Base-by-base conservation (phyloP, 2,329 filamentous ascomycete species). In the Albifimbria verrucaria region DNA sequence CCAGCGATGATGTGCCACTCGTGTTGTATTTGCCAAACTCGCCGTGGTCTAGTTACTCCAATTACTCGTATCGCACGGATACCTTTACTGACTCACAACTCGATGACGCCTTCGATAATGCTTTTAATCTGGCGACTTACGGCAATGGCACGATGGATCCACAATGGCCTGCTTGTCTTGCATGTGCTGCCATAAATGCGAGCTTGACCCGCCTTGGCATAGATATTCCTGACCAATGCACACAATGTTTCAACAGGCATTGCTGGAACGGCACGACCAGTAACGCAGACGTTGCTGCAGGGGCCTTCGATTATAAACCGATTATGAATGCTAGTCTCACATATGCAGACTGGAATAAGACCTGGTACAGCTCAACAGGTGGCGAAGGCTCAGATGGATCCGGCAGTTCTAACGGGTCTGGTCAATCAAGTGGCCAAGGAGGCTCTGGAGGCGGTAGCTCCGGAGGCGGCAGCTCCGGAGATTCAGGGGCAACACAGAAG, bases 121-220 rank as follows among this genome's bases (percentile, higher is more conserved):
- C 89, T 4, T 92, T 88, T 72, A 81, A 93, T 62, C 80, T 86
- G 6, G 91, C 82, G 1, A 95, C 91, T 0, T 86, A 87, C 73
- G 91, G 81, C 23, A 96, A 96, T 66, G 83, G 80, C 22, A 90
- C 88, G 0, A 61, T 86, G 1, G 86, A 93, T 65, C 59, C 69
- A 1, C 69, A 85, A 39, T 96, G 91, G 91, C 78, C 86, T 0
- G 78, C 83, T 0, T 96, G 92, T 60, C 84, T 93, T 1, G 90
- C 86, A 2, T 96, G 92, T 67, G 91, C 91, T 0, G 83, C 92
- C 5, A 76, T 96, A 10, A 82, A 78, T 50, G 80, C 90, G 28
- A 89, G 85, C 49, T 76, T 91, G 53, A 74, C 81, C 52, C 55
- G 65, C 0, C 7, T 58, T 4, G 45, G 49, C 4, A 51, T 62